Evolutionary conservation across 164 flowering plant genomes (phyloP).

Genomic region (Vitis cinerea): DNA sequence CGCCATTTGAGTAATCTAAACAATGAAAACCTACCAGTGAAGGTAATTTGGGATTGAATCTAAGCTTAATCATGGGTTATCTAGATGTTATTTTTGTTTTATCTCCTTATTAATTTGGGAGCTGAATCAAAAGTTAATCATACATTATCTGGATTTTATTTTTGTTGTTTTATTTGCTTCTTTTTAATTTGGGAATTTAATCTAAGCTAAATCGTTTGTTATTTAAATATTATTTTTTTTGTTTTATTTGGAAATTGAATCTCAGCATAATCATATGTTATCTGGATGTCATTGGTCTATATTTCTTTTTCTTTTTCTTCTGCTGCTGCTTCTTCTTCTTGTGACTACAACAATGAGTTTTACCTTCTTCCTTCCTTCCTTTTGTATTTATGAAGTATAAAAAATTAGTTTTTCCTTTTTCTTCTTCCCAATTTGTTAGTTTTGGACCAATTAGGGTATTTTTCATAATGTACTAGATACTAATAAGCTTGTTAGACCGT

Average conservation of each 20-base stretch:
- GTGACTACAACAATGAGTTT: too few relatives aligned
- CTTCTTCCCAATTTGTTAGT: too few relatives aligned
- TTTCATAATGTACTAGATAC: too few relatives aligned
- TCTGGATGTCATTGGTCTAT: too few relatives aligned
- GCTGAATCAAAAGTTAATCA: background rate
- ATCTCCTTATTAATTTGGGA: background rate
- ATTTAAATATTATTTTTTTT: background rate
- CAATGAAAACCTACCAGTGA: constrained; percentile 93
- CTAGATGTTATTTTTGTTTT: background rate
- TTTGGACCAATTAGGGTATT: too few relatives aligned
- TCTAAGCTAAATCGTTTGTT: background rate
- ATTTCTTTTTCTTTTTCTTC: too few relatives aligned
- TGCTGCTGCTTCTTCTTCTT: too few relatives aligned
- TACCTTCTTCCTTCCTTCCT: too few relatives aligned
- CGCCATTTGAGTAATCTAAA: constrained; percentile 89
- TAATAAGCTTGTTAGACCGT: too few relatives aligned
- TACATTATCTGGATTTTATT: background rate
- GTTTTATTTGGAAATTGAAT: background rate
- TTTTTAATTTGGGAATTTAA: background rate
- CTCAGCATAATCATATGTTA: too few relatives aligned
- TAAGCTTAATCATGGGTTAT: background rate
- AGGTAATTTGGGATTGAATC: constrained; percentile 46
- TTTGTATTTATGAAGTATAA: too few relatives aligned
- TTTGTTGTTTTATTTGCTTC: background rate
- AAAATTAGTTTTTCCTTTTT: too few relatives aligned